A percentile compares a stretch with the other conserved stretches of the same genome.
These are phyloP conservation scores for Trichoderma breve DNA, from an alignment of 2,329 filamentous ascomycete species.

Conservation along the genomic window DNA sequence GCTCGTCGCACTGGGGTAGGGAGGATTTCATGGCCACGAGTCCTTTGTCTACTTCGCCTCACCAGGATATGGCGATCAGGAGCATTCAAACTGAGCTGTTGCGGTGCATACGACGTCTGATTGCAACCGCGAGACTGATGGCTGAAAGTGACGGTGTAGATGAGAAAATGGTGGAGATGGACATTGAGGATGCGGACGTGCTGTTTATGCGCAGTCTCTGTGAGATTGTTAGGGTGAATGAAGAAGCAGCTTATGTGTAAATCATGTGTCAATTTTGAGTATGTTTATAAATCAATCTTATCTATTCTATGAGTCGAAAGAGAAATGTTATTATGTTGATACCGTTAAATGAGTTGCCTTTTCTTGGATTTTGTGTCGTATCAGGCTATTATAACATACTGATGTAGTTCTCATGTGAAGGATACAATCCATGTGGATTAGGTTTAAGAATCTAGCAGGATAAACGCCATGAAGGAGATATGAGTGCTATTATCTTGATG, in stretches of 20 bases:
- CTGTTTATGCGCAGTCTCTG: constrained; percentile 42
- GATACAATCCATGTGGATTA: no score
- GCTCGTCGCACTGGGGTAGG: constrained; percentile 29
- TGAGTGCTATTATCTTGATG: background rate
- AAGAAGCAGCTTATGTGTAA: constrained; percentile 28
- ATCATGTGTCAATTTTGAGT: background rate
- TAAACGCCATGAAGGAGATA: no score
- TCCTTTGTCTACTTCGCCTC: constrained; percentile 23
- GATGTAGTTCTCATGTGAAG: background rate
- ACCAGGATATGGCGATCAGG: constrained; percentile 37
- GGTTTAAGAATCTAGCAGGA: background rate
- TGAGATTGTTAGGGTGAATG: constrained; percentile 42
- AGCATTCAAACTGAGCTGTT: constrained; percentile 50
- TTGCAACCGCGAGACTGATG: constrained; percentile 47
- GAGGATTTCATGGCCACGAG: constrained; percentile 28
- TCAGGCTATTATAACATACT: background rate
- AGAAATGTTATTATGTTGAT: background rate
- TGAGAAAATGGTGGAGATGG: constrained; percentile 32
- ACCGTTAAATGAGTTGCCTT: background rate
- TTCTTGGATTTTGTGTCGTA: background rate
- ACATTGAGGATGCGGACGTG: constrained; percentile 35
- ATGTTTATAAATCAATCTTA: background rate
- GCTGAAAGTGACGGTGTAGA: constrained; percentile 31
- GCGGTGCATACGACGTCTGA: constrained; percentile 50
- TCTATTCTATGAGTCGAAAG: background rate